phyloP scores from a whole-genome alignment of 371 early-diverging fungal genomes.

The Circinella minor region DNA sequence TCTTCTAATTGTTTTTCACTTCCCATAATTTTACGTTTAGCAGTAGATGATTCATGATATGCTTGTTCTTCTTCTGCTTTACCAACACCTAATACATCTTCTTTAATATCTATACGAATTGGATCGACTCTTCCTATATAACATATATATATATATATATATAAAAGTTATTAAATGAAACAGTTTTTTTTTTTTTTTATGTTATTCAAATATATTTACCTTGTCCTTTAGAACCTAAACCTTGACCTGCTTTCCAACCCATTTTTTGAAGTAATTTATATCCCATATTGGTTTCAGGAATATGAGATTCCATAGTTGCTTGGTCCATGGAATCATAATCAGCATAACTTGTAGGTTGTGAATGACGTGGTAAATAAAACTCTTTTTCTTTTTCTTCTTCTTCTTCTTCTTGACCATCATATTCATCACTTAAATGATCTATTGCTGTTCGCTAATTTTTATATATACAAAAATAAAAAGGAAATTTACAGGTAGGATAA shows the following conservation, averaged over 20 bases:
- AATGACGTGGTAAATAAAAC: constrained; percentile 22
- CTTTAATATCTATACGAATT: constrained; percentile 61
- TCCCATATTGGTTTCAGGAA: constrained; percentile 35
- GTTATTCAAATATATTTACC: not conserved
- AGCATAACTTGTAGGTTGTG: constrained; percentile 21
- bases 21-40: constrained; percentile 62
- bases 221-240: constrained; percentile 31
- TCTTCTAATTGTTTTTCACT: constrained; percentile 71
- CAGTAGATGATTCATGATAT: constrained; percentile 59
- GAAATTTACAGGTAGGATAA: not conserved
- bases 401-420: constrained; percentile 9
- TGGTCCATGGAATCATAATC: constrained; percentile 22
- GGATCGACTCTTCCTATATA: constrained; percentile 69
- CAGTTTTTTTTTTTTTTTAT: too few species aligned
- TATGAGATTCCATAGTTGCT: constrained; percentile 21
- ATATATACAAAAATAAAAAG: not conserved
- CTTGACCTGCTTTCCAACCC: constrained; percentile 53
- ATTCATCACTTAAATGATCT: not conserved
- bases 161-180: not conserved
- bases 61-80: constrained; percentile 61
- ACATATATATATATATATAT: not conserved
- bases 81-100: constrained; percentile 70
- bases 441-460: not conserved
- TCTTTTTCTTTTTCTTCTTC: constrained; percentile 7
- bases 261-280: constrained; percentile 39